These are phyloP conservation scores for Cokeromyces recurvatus DNA, from an alignment of 371 early-diverging fungal genomes.

Conservation along the genomic window DNA sequence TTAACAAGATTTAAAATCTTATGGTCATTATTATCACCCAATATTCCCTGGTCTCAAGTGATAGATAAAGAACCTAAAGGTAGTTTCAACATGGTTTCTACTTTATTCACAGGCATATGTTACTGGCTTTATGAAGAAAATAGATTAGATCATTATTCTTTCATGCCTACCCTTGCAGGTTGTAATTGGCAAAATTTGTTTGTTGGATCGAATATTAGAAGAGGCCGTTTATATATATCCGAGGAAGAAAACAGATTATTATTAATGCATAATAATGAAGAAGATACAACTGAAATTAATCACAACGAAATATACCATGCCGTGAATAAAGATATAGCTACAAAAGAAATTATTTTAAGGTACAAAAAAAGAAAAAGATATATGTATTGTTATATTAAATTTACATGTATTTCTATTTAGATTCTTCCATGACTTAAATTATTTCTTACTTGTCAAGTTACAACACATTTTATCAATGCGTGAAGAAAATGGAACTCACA, in stretches of 20 bases:
- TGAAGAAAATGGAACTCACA: conserved; percentile 17
- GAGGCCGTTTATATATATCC: too few species aligned
- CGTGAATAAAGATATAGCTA: too few species aligned
- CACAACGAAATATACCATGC: too few species aligned
- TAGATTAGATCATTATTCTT: not conserved
- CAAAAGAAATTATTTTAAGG: too few species aligned
- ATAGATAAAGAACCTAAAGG: conserved; percentile 9
- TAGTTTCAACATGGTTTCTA: not conserved
- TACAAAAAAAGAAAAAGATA: too few species aligned
- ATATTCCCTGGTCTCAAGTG: conserved; percentile 4
- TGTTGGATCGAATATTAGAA: conserved; percentile 3
- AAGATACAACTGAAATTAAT: too few species aligned
- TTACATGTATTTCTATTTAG: too few species aligned
- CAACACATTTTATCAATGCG: conserved; percentile 21
- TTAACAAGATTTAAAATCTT: conserved; percentile 22
- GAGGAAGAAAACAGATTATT: too few species aligned
- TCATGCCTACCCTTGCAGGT: not conserved
- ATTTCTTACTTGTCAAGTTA: conserved; percentile 23
- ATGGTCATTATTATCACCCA: conserved; percentile 10
- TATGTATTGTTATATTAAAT: too few species aligned
- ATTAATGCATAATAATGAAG: too few species aligned
- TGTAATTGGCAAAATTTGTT: too few species aligned
- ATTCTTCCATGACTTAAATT: conserved; percentile 41
- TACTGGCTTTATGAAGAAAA: conserved; percentile 18
- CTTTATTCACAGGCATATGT: conserved; percentile 6